Base-by-base conservation (phyloP, 352 stramenopile genomes). In the Thalassiosira pacifica region DNA sequence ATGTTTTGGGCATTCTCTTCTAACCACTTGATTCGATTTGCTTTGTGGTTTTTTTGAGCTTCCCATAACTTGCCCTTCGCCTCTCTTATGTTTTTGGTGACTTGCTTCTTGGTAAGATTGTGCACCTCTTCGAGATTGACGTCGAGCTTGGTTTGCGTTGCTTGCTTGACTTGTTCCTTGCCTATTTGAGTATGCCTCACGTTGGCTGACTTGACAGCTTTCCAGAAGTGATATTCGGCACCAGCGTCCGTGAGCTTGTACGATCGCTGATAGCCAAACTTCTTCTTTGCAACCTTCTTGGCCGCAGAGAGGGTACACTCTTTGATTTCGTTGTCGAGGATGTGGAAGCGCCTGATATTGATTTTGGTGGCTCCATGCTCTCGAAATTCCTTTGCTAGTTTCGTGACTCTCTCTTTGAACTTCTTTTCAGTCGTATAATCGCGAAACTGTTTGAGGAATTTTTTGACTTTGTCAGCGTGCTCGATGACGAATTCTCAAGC, bases 201-300 rank as follows among this genome's bases (percentile, higher is more conserved):
- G 10, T 75, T 68, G 8, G 67, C 8, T 32, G 77, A 79, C n/a
- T 45, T 27, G 16, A 68, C 45, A n/a, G 67, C 40, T 63, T 79
- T 85, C 68, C 77, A 85, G 60, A 79, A 85, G 18, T 70, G 64
- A 1, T 67, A 9, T 55, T 22, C 8, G 0, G 18, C 0, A 3
- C 77, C 68, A 8, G 19, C 19, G 11, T 53, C n/a, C 1, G 67
- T 70, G 5, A 85, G 27, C 18, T 67, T 53, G 8, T 18, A 60
- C n/a, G 77, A 85, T 22, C 77, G 52, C 53, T 79, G 52, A 42
- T 85, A 85, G 18, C 67, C 48, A n/a, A 22, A 59, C 6, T 59
- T 8, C 5, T n/a, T 10, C 24, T 48, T 71, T 13, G 22, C 60
- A 8, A 80, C 72, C 27, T 24, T 64, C n/a, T 63, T 65, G 1